Evolutionary conservation across 495 filamentous ascomycete species (phyloP).

Genomic region (Lasiosphaeria hispida): DNA sequence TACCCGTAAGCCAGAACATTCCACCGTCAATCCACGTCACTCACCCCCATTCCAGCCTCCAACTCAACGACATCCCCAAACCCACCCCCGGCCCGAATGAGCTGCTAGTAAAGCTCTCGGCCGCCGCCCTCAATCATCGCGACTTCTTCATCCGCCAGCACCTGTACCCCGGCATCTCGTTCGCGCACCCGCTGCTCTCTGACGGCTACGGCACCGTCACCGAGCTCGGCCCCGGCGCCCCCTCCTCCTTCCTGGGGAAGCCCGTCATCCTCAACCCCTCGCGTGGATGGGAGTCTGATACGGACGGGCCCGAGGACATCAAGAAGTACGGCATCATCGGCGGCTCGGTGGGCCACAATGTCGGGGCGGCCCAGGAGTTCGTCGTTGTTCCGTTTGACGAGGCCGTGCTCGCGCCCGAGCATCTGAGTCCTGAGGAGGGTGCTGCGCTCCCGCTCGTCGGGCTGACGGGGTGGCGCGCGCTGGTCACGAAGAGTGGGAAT

Average conservation of each 20-base stretch:
- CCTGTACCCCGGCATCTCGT: slow-evolving; percentile 80
- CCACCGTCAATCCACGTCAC: neutral
- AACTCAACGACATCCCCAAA: slow-evolving; percentile 55
- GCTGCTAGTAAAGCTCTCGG: slow-evolving; percentile 66
- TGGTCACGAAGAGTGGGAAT: slow-evolving; percentile 66
- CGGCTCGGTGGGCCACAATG: slow-evolving; percentile 56
- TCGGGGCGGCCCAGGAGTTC: slow-evolving; percentile 71
- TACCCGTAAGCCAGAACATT: slow-evolving; percentile 54
- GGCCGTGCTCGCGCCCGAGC: slow-evolving; percentile 69
- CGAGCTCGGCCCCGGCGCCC: slow-evolving; percentile 53
- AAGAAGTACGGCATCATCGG: slow-evolving; percentile 66
- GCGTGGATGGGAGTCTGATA: slow-evolving; percentile 68
- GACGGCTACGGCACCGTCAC: slow-evolving; percentile 78
- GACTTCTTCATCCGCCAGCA: slow-evolving; percentile 90
- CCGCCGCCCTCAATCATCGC: slow-evolving; percentile 85
- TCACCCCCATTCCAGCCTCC: slow-evolving; percentile 50
- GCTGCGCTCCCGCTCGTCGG: slow-evolving; percentile 80
- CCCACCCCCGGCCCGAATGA: slow-evolving; percentile 61
- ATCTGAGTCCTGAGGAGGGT: slow-evolving; percentile 68
- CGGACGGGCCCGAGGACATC: slow-evolving; percentile 67
- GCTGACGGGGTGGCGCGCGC: slow-evolving; percentile 82
- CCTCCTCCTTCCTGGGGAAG: slow-evolving; percentile 50
- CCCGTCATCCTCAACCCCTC: slow-evolving; percentile 72
- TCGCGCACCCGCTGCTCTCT: slow-evolving; percentile 69
- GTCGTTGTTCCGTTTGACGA: slow-evolving; percentile 66